phyloP scores from a whole-genome alignment of 345 rosid species.

The Pistacia integerrima region DNA sequence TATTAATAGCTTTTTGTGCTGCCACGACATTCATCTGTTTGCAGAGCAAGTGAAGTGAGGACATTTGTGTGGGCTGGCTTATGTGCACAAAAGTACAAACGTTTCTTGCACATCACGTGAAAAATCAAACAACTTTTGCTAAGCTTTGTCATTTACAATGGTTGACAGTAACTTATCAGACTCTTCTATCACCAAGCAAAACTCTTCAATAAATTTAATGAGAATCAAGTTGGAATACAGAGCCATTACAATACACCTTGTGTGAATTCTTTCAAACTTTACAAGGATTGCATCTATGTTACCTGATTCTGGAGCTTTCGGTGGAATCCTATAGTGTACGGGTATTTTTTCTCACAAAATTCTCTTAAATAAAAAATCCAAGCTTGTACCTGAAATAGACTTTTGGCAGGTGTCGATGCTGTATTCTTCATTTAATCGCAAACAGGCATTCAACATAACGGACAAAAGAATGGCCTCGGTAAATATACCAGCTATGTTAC shows the following conservation, averaged over 20 bases:
- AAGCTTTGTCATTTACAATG: neutral
- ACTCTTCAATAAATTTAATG: neutral
- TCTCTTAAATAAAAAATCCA: neutral
- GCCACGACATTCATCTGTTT: too few species aligned
- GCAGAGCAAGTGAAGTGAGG: neutral
- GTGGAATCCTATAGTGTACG: neutral
- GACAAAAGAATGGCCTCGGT: conserved; percentile 18
- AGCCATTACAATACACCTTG: conserved; percentile 6
- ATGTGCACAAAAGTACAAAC: neutral
- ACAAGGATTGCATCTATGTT: conserved; percentile 2
- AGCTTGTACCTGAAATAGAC: neutral
- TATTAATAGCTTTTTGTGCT: too few species aligned
- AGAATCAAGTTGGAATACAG: conserved; percentile 5
- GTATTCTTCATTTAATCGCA: conserved; percentile 1
- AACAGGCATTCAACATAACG: conserved; percentile 11
- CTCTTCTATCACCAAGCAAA: neutral
- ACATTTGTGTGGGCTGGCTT: neutral
- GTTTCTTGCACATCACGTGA: neutral
- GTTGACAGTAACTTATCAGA: neutral
- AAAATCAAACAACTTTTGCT: neutral
- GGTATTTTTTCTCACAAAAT: conserved; percentile 6
- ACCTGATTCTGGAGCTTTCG: neutral
- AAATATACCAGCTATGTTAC: neutral
- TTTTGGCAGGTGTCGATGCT: neutral
- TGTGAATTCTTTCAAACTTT: neutral